phyloP scores from a whole-genome alignment of 202 grass and related monocot genomes.

The Panicum virgatum region DNA sequence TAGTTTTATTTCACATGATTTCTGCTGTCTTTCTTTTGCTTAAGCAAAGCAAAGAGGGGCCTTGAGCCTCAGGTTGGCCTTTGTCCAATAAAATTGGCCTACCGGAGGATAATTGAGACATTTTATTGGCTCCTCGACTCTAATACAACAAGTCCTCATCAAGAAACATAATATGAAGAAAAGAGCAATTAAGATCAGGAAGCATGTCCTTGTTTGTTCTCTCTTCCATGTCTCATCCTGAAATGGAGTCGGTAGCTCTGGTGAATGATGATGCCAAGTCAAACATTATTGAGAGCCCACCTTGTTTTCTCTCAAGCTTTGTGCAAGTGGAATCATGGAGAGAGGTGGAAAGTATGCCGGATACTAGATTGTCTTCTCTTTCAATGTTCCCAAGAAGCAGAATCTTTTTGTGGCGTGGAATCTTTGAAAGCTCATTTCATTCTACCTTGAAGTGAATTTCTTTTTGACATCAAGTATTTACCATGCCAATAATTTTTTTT shows the following conservation, averaged over 20 bases:
- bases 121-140: not conserved
- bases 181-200: slow-evolving; percentile 28
- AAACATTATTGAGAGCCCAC: slow-evolving; percentile 46
- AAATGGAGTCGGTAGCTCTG: slow-evolving; percentile 23
- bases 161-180: slow-evolving; percentile 29
- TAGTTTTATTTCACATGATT: slow-evolving; percentile 3
- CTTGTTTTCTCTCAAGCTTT: slow-evolving; percentile 42
- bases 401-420: slow-evolving; percentile 17
- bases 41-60: slow-evolving; percentile 25
- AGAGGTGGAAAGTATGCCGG: slow-evolving; percentile 35
- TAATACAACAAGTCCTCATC: slow-evolving; percentile 14
- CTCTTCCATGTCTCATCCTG: slow-evolving; percentile 16
- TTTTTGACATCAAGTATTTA: slow-evolving; percentile 21
- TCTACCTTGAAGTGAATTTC: not conserved
- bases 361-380: slow-evolving; percentile 40
- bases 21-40: slow-evolving; percentile 23
- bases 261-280: slow-evolving; percentile 32
- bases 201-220: slow-evolving; percentile 22
- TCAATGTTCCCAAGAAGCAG: slow-evolving; percentile 22
- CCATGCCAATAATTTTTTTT: slow-evolving; percentile 5
- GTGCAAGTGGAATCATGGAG: slow-evolving; percentile 43
- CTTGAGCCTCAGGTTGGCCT: slow-evolving; percentile 36
- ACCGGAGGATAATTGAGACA: slow-evolving; percentile 13
- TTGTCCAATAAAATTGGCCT: slow-evolving; percentile 34
- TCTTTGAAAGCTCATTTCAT: slow-evolving; percentile 7